These are phyloP conservation scores for Perilla frutescens DNA, from an alignment of 257 asterid species.

Conservation along the genomic window DNA sequence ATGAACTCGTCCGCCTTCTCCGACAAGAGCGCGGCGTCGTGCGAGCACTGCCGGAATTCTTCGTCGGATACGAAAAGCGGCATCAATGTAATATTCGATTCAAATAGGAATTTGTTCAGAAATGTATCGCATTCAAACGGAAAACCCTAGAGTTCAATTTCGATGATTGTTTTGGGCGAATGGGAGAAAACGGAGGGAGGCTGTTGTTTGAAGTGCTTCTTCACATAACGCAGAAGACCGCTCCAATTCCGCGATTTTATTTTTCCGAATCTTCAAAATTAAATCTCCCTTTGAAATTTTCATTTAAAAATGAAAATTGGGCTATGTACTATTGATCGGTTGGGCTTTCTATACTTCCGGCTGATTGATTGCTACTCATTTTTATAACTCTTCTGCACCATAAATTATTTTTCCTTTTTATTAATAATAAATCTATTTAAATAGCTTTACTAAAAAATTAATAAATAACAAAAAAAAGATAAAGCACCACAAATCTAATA, in stretches of 20 bases:
- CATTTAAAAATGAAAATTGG: too few relatives aligned
- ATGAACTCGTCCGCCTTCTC: conserved; percentile 89
- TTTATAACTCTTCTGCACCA: too few relatives aligned
- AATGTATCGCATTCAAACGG: background rate
- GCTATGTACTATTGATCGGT: too few relatives aligned
- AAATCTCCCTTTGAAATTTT: too few relatives aligned
- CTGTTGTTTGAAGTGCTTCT: background rate
- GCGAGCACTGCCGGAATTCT: conserved; percentile 66
- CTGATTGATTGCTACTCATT: too few relatives aligned
- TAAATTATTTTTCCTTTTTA: too few relatives aligned
- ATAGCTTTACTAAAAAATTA: too few relatives aligned
- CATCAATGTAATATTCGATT: conserved; percentile 45
- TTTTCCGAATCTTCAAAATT: background rate
- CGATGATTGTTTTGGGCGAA: background rate
- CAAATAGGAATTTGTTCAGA: background rate
- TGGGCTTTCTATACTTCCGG: too few relatives aligned
- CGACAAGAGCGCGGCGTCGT: conserved; percentile 62
- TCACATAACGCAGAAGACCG: background rate
- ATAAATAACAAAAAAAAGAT: too few relatives aligned
- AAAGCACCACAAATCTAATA: too few relatives aligned
- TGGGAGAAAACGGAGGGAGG: conserved; percentile 28
- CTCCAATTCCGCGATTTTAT: background rate
- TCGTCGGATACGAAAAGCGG: conserved; percentile 85
- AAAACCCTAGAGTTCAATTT: conserved; percentile 11
- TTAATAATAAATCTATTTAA: too few relatives aligned